Conservation (phyloP, 345 rosid genomes). For the Hibiscus tridactylites region DNA sequence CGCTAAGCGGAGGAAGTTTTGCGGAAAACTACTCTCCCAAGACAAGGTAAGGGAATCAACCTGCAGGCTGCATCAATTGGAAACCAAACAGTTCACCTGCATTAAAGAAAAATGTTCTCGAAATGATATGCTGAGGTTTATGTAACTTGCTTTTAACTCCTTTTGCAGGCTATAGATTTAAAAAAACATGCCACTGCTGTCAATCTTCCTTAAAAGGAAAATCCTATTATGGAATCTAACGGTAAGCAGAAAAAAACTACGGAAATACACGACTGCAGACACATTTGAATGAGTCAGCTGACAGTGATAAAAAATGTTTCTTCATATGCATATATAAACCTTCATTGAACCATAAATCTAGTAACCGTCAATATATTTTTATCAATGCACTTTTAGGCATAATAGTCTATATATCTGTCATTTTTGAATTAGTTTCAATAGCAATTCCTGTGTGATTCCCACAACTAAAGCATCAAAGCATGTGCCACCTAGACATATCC, state of each 20-base stretch:
- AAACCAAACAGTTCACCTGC: background rate
- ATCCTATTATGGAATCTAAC: background rate
- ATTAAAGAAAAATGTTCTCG: background rate
- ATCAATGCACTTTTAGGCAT: background rate
- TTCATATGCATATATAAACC: background rate
- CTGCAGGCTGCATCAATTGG: background rate
- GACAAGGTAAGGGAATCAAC: background rate
- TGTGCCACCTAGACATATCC: background rate
- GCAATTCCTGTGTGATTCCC: background rate
- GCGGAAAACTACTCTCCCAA: background rate
- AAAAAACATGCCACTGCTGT: background rate
- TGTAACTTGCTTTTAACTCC: background rate
- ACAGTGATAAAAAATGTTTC: background rate
- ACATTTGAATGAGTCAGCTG: background rate
- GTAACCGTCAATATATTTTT: background rate
- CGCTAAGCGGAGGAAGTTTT: background rate
- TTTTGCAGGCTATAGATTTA: conserved; percentile 1
- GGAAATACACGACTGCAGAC: background rate
- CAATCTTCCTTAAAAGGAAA: background rate
- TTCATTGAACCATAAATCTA: background rate
- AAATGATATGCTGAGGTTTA: background rate
- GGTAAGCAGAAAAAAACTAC: background rate
- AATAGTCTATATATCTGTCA: background rate
- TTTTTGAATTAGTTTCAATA: background rate
- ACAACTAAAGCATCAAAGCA: background rate